Percentiles rank a stretch among this genome's conserved stretches.
Evolutionary conservation across 306 rosid genomes (phyloP).

Genomic region (Vachellia pachyceras): DNA sequence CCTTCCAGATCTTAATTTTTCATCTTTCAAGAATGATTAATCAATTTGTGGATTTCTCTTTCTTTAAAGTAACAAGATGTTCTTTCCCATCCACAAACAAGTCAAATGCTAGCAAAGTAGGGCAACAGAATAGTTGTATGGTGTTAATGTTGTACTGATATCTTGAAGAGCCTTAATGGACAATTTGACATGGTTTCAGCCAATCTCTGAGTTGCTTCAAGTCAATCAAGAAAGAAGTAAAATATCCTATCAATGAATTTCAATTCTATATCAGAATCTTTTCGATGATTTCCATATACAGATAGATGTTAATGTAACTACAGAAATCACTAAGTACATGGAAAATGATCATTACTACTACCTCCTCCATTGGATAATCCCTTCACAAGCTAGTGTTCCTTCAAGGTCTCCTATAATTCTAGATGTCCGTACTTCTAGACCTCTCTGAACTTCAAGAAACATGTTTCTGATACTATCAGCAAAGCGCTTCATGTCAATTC

Average conservation of each 20-base stretch:
- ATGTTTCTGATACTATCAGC: conserved; percentile 66
- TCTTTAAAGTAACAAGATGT: background rate
- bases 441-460: conserved; percentile 90
- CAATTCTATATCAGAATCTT: conserved; percentile 43
- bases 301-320: conserved; percentile 40
- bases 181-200: conserved; percentile 15
- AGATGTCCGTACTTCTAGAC: conserved; percentile 82
- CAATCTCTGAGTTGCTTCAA: conserved; percentile 32
- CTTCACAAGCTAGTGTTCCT: conserved; percentile 92
- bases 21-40: conserved; percentile 4
- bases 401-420: conserved; percentile 92
- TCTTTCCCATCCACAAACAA: background rate
- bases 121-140: background rate
- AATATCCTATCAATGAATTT: conserved; percentile 3
- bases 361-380: conserved; percentile 78
- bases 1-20: conserved; percentile 1
- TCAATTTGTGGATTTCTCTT: conserved; percentile 7
- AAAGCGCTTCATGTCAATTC: conserved; percentile 79
- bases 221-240: conserved; percentile 37
- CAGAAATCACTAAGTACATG: conserved; percentile 34
- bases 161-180: background rate
- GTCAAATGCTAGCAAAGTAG: background rate
- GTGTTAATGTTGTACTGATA: background rate
- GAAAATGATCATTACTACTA: conserved; percentile 28
- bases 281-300: conserved; percentile 51